Conservation (phyloP, 352 stramenopile genomes). For the Phytophthora nicotianae region DNA sequence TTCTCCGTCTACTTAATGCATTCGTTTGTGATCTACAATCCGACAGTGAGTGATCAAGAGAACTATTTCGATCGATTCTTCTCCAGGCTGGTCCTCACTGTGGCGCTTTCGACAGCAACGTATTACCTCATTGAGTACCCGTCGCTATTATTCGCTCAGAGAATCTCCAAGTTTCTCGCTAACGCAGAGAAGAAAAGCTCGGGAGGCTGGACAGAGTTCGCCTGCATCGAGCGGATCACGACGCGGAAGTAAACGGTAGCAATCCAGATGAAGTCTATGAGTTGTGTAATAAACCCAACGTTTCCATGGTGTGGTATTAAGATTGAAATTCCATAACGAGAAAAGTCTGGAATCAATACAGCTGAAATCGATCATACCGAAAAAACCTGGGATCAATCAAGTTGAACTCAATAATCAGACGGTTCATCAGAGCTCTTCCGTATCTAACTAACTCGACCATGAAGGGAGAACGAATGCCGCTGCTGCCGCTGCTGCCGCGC, state of each 20-base stretch:
- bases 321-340: no score
- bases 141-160: slow-evolving; percentile 41
- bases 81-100: slow-evolving; percentile 31
- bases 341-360: no score
- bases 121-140: slow-evolving; percentile 56
- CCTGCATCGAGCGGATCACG: slow-evolving; percentile 10
- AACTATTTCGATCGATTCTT: slow-evolving; percentile 48
- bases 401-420: slow-evolving; percentile 26
- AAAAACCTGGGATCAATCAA: slow-evolving; percentile 4
- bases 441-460: slow-evolving; percentile 3
- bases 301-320: no score
- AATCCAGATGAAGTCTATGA: slow-evolving; percentile 3
- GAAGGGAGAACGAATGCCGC: slow-evolving; percentile 14
- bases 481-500: slow-evolving; percentile 32
- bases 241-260: slow-evolving; percentile 3
- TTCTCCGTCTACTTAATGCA: slow-evolving; percentile 36
- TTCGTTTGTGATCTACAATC: slow-evolving; percentile 28
- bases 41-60: slow-evolving; percentile 2
- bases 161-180: slow-evolving; percentile 17
- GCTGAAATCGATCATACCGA: not conserved
- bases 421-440: not conserved
- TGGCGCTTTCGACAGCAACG: slow-evolving; percentile 31
- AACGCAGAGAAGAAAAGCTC: slow-evolving; percentile 17
- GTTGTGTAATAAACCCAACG: no score
- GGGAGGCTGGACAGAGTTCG: not conserved